phyloP scores from a whole-genome alignment of 1,284 basidiomycete species.

The Pisolithus thermaeus region DNA sequence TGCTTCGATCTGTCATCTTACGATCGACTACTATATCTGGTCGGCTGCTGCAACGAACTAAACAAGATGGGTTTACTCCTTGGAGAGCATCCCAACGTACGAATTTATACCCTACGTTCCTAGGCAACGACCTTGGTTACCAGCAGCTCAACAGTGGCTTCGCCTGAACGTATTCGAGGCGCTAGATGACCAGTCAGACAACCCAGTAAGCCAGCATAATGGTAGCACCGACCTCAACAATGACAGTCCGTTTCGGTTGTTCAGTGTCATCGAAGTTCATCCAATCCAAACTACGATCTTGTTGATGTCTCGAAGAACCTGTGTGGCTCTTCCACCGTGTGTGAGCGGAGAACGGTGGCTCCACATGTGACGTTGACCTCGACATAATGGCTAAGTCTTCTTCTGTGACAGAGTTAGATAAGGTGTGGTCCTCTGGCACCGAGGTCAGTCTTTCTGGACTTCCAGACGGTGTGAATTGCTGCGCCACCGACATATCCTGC shows the following conservation, averaged over 20 bases:
- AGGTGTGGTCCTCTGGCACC: slow-evolving; percentile 45
- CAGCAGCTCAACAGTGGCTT: slow-evolving; percentile 69
- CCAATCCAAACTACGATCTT: slow-evolving; percentile 57
- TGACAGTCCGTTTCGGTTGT: slow-evolving; percentile 50
- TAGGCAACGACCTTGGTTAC: slow-evolving; percentile 29
- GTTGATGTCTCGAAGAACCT: slow-evolving; percentile 24
- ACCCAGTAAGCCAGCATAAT: neutral
- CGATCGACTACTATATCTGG: too few relatives aligned
- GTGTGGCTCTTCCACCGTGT: slow-evolving; percentile 41
- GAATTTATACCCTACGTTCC: neutral
- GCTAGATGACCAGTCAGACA: slow-evolving; percentile 36
- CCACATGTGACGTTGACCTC: slow-evolving; percentile 64
- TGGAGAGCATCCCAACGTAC: too few relatives aligned
- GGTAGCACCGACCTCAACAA: slow-evolving; percentile 58
- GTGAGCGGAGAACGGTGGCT: slow-evolving; percentile 31
- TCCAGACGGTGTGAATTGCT: slow-evolving; percentile 40
- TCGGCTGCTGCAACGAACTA: too few relatives aligned
- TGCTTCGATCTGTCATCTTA: too few relatives aligned
- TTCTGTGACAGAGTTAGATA: slow-evolving; percentile 54
- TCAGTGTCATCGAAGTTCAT: slow-evolving; percentile 47
- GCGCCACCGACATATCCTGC: slow-evolving; percentile 32
- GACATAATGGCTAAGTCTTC: slow-evolving; percentile 70
- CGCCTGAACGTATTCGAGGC: slow-evolving; percentile 63
- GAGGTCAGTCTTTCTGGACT: slow-evolving; percentile 44
- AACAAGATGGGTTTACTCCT: too few relatives aligned